Evolutionary conservation across 2,329 filamentous ascomycete species (phyloP), one percentile per base, ranked within the genome.

Genomic region (Xylaria sp.): DNA sequence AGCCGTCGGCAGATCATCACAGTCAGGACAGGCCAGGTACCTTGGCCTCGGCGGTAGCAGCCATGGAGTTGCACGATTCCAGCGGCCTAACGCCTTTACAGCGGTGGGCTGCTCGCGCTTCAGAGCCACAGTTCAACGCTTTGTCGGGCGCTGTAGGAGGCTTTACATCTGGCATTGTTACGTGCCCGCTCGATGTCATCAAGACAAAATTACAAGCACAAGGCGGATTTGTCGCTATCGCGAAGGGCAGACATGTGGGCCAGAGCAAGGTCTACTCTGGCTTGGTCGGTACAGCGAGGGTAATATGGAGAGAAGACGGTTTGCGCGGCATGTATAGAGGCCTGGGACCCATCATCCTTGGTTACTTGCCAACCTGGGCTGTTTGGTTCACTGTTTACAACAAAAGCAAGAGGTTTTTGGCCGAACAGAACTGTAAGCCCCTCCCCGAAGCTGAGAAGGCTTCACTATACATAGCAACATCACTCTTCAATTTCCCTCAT

Each of bases 331-430:
- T 99, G 79, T 99, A 99, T 71, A 85, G 94, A 72, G 94, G 94
- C 11, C 77, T 99, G 48, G 92, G 92, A 0, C 94, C 94, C 17
- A 97, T 99, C 78, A 85, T 99, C 64, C 77, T 99, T 69, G 94
- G 94, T 11, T 99, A 99, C 73, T 76, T 99, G 56, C 94, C 94
- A 4, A 99, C 94, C 0, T 99, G 94, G 94, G 94, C 93, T 20
- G 93, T 99, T 48, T 99, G 95, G 81, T 91, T 99, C 74, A 95
- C 91, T 19, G 90, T 97, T 37, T 99, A 99, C 74, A 94, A 97
- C 72, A 88, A 88, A 69, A 90, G 90, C 67, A 94, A 95, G 72
- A 83, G 84, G 47, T 87, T 84, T 65, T 82, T 92, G 70, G 84
- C 84, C 62, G 78, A 87, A 48, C 77, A 86, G 59, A 82, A 88